These are phyloP conservation scores for Lactarius akahatsu DNA, from an alignment of 768 basidiomycete genomes.

Conservation along the genomic window DNA sequence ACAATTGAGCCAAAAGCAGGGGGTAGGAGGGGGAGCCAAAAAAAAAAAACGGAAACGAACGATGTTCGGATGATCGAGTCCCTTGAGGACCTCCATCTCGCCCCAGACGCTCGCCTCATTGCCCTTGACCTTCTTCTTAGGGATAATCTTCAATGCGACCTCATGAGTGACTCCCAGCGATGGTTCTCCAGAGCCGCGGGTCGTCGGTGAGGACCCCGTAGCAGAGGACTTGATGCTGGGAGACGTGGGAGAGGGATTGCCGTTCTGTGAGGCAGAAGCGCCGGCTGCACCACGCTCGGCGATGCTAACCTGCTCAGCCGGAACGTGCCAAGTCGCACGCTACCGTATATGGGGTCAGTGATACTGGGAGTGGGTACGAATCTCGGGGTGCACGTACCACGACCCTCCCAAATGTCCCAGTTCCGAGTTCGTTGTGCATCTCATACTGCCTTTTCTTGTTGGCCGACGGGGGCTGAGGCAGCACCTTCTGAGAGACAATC, in stretches of 20 bases:
- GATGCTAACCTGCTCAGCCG: constrained; percentile 53
- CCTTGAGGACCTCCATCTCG: constrained; percentile 92
- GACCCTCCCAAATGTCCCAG: constrained; percentile 90
- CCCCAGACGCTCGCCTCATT: constrained; percentile 86
- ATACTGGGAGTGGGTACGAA: neutral
- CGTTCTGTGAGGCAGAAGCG: constrained; percentile 25
- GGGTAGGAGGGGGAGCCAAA: no score
- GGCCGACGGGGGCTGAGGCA: constrained; percentile 85
- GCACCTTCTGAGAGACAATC: constrained; percentile 51
- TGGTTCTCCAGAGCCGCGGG: constrained; percentile 31
- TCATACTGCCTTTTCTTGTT: constrained; percentile 83
- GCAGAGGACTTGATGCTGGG: constrained; percentile 15
- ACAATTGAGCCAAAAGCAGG: neutral
- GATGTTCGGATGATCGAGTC: constrained; percentile 88
- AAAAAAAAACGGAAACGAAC: constrained; percentile 47
- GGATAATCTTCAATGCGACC: constrained; percentile 86
- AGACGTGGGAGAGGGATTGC: neutral
- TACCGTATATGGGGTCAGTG: constrained; percentile 32
- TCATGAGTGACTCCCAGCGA: constrained; percentile 53
- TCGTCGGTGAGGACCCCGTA: constrained; percentile 34
- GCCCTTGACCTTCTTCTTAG: constrained; percentile 94
- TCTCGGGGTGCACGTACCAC: constrained; percentile 49
- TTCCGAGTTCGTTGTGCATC: constrained; percentile 69
- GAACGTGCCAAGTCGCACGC: constrained; percentile 79
- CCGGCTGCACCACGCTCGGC: constrained; percentile 60